Conservation (phyloP, 2,329 filamentous ascomycete species). For the Fusarium chuoi region DNA sequence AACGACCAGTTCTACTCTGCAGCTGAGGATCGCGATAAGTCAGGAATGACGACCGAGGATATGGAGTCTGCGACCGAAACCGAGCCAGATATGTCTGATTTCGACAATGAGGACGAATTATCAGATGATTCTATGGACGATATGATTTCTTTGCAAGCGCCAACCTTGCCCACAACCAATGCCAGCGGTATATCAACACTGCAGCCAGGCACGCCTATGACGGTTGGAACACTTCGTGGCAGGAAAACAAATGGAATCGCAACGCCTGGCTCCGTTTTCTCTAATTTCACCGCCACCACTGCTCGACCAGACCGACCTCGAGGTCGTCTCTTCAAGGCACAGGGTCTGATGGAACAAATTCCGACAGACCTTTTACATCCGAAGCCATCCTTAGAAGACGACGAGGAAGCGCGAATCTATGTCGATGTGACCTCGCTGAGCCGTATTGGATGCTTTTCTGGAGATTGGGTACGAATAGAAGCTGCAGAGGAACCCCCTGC, state of each 20-base stretch:
- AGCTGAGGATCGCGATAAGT: constrained; percentile 78
- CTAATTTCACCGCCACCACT: constrained; percentile 86
- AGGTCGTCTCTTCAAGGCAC: constrained; percentile 85
- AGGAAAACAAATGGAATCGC: constrained; percentile 75
- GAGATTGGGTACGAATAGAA: constrained; percentile 94
- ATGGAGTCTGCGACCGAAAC: constrained; percentile 70
- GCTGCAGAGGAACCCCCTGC: constrained; percentile 76
- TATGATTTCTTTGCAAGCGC: constrained; percentile 88
- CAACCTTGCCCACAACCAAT: constrained; percentile 79
- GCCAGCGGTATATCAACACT: constrained; percentile 83
- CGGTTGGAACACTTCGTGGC: constrained; percentile 68
- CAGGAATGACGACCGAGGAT: constrained; percentile 67
- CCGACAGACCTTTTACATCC: constrained; percentile 85
- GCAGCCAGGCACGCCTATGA: constrained; percentile 83
- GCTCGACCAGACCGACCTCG: constrained; percentile 76
- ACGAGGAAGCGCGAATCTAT: constrained; percentile 89
- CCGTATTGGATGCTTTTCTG: constrained; percentile 95
- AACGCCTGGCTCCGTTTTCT: constrained; percentile 90
- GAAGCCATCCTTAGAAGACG: constrained; percentile 78
- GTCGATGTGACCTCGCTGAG: constrained; percentile 88
- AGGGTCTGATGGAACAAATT: constrained; percentile 78
- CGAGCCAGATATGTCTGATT: constrained; percentile 69
- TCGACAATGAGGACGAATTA: constrained; percentile 76
- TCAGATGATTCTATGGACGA: constrained; percentile 94
- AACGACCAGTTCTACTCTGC: constrained; percentile 95